A percentile compares a stretch with the other conserved stretches of the same genome.
Conservation (phyloP, 208 protist species). For the Trypanosoma grayi region DNA sequence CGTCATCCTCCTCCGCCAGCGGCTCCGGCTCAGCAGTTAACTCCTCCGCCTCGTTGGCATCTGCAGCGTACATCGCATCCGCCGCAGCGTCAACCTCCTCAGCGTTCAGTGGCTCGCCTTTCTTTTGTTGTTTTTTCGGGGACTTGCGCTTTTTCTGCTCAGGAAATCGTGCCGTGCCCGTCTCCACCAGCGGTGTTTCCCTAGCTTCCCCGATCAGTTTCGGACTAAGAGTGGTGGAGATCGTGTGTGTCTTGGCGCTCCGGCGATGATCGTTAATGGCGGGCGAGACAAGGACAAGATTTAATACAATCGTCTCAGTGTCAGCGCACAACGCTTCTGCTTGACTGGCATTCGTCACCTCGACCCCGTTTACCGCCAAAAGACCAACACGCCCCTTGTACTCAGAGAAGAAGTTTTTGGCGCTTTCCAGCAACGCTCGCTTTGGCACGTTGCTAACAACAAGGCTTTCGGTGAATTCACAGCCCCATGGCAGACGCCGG, state of each 20-base stretch:
- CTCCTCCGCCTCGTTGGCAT: slow-evolving; percentile 24
- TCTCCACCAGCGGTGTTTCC: slow-evolving; percentile 11
- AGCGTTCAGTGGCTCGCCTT: not conserved
- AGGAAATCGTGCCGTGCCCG: no score
- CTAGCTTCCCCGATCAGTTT: slow-evolving; percentile 12
- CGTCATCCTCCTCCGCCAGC: slow-evolving; percentile 21
- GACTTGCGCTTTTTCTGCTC: no score
- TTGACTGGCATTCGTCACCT: slow-evolving; percentile 45
- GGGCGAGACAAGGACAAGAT: slow-evolving; percentile 52
- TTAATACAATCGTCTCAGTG: slow-evolving; percentile 53
- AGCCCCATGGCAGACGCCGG: slow-evolving; percentile 32
- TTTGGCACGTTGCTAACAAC: slow-evolving; percentile 16
- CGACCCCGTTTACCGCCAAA: slow-evolving; percentile 62
- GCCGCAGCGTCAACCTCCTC: slow-evolving; percentile 14
- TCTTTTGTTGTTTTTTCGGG: not conserved
- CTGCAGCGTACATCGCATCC: slow-evolving; percentile 10
- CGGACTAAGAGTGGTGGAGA: not conserved
- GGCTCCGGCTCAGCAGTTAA: slow-evolving; percentile 5
- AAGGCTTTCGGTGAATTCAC: slow-evolving; percentile 29
- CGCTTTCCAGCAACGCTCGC: slow-evolving; percentile 12
- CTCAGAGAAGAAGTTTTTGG: slow-evolving; percentile 25
- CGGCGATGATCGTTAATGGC: not conserved
- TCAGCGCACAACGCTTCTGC: slow-evolving; percentile 32
- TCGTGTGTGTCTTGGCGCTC: not conserved
- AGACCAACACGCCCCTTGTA: slow-evolving; percentile 44